Evolutionary conservation across 257 asterid genomes (phyloP).

Genomic region (Coffea canephora): DNA sequence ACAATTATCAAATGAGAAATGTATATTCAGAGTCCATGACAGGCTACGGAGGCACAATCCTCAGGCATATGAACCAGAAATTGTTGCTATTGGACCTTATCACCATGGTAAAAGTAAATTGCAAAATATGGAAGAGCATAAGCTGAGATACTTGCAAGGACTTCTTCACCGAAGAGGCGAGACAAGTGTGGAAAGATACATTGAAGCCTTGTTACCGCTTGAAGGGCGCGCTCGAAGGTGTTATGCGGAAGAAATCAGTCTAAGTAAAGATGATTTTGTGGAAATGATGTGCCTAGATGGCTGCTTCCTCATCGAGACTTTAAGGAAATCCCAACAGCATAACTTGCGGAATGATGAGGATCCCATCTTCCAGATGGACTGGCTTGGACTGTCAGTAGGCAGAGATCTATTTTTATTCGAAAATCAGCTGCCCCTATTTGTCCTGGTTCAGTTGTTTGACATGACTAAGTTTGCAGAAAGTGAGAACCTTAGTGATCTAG

Average conservation of each 20-base stretch:
- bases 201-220: constrained; percentile 15
- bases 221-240: constrained; percentile 28
- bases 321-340: neutral
- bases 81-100: constrained; percentile 39
- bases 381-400: neutral
- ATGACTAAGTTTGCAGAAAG: neutral
- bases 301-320: neutral
- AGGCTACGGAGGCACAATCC: constrained; percentile 1
- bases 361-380: neutral
- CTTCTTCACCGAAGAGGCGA: constrained; percentile 9
- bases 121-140: constrained; percentile 31
- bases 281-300: constrained; percentile 13
- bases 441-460: neutral
- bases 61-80: constrained; percentile 36
- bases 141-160: constrained; percentile 27
- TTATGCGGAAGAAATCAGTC: no score
- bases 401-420: neutral
- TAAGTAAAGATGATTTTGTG: neutral
- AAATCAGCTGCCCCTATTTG: constrained; percentile 4
- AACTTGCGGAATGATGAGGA: no score
- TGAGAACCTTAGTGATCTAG: neutral
- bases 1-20: neutral
- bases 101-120: constrained; percentile 21
- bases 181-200: neutral
- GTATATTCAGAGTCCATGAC: neutral